These are phyloP conservation scores for Asterophora parasitica DNA, from an alignment of 768 basidiomycete species.

Conservation along the genomic window DNA sequence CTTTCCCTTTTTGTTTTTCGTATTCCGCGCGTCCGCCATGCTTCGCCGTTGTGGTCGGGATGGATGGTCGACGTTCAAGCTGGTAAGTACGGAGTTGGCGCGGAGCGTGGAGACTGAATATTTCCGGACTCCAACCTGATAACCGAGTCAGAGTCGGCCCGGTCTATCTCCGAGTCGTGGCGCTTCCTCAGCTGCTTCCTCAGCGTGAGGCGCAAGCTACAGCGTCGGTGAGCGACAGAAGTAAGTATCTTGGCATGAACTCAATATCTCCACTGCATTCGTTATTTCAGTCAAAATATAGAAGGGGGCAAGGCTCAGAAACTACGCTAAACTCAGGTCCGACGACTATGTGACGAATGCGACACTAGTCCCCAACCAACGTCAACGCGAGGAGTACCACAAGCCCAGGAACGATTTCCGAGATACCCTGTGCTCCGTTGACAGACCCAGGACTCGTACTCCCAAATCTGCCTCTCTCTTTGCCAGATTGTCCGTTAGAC, in stretches of 20 bases:
- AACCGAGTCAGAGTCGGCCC: neutral
- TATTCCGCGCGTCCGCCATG: constrained; percentile 4
- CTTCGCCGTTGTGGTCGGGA: neutral
- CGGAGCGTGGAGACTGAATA: neutral
- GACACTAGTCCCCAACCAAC: neutral
- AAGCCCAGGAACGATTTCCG: neutral
- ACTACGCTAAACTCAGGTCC: too few relatives aligned
- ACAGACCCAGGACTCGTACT: constrained; percentile 26
- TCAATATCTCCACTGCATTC: too few relatives aligned
- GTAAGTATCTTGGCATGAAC: too few relatives aligned
- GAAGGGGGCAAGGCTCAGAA: too few relatives aligned
- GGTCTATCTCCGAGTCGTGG: too few relatives aligned
- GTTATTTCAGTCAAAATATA: too few relatives aligned
- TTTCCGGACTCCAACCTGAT: neutral
- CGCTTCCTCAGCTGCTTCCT: too few relatives aligned
- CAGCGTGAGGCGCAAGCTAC: neutral
- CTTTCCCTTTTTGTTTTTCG: constrained; percentile 11
- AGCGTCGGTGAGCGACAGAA: too few relatives aligned
- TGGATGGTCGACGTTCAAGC: too few relatives aligned
- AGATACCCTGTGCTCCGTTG: constrained; percentile 1
- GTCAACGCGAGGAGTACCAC: neutral
- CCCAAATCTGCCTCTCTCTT: constrained; percentile 20
- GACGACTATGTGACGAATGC: too few relatives aligned
- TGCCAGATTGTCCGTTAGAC: constrained; percentile 37
- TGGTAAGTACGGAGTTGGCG: neutral